These are phyloP conservation scores for Phytopythium delawarense DNA, from an alignment of 352 stramenopile genomes.

Conservation along the genomic window DNA sequence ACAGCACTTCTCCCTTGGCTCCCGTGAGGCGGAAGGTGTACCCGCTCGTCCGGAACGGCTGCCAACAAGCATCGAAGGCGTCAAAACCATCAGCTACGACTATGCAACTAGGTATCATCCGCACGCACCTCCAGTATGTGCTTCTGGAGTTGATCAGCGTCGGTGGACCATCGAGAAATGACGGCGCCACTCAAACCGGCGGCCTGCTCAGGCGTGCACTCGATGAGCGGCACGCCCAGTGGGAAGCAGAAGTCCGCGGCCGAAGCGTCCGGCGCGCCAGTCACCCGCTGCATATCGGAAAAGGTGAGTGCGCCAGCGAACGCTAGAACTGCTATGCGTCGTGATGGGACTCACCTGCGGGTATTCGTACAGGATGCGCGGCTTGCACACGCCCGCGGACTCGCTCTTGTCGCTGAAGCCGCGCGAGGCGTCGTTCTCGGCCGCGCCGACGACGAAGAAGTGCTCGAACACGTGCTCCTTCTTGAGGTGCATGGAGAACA, in stretches of 20 bases:
- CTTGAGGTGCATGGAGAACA: constrained; percentile 79
- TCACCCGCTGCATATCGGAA: constrained; percentile 13
- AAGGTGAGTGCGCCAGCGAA: neutral
- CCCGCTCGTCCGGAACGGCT: constrained; percentile 54
- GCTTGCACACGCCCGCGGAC: constrained; percentile 57
- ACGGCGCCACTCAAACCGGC: constrained; percentile 39
- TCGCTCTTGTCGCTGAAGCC: constrained; percentile 26
- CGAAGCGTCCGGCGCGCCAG: constrained; percentile 36
- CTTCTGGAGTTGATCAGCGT: constrained; percentile 51
- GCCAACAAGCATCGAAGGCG: neutral
- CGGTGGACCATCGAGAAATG: constrained; percentile 69
- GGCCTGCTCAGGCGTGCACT: constrained; percentile 53
- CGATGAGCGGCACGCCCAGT: constrained; percentile 53
- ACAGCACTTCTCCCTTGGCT: constrained; percentile 77
- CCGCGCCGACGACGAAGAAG: constrained; percentile 67
- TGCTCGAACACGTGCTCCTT: constrained; percentile 82
- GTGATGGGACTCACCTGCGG: constrained; percentile 29
- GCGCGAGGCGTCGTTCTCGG: constrained; percentile 14
- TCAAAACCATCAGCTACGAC: neutral
- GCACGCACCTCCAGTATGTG: constrained; percentile 54
- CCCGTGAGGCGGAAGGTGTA: constrained; percentile 85
- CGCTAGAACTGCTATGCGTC: too few relatives aligned
- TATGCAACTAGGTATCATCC: neutral
- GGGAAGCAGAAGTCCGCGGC: constrained; percentile 84
- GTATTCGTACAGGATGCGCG: constrained; percentile 66